Evolutionary conservation across 768 basidiomycete species (phyloP).

Genomic region (Lepiota brunneoincarnata): DNA sequence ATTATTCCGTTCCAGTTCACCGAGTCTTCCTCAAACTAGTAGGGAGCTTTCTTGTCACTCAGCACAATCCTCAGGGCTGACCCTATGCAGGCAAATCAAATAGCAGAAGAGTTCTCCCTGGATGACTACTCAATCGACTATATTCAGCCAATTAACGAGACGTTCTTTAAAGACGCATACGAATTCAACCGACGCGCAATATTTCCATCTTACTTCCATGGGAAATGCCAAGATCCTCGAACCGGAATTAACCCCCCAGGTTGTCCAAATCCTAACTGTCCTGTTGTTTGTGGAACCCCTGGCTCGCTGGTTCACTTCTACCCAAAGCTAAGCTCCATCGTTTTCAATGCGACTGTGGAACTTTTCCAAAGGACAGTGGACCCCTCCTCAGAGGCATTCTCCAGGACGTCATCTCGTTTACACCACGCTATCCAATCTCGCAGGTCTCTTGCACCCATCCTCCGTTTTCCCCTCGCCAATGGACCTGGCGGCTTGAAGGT

Average conservation of each 20-base stretch:
- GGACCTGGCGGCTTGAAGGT: neutral
- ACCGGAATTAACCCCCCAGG: conserved; percentile 59
- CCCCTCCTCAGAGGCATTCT: conserved; percentile 5
- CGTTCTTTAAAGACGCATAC: conserved; percentile 45
- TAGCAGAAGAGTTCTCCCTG: conserved; percentile 16
- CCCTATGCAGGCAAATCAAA: conserved; percentile 18
- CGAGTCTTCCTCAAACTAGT: conserved; percentile 41
- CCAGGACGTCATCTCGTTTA: conserved; percentile 9
- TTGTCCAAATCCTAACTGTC: conserved; percentile 79
- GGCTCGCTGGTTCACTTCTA: conserved; percentile 76
- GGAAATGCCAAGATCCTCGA: conserved; percentile 54
- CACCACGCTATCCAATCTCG: neutral
- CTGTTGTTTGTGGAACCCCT: conserved; percentile 79
- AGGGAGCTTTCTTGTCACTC: conserved; percentile 15
- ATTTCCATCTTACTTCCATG: conserved; percentile 72
- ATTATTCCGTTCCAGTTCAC: conserved; percentile 45
- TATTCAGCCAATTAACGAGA: conserved; percentile 43
- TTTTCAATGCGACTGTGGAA: conserved; percentile 38
- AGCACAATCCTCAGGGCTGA: neutral
- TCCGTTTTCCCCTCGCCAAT: neutral
- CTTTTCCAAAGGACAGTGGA: conserved; percentile 28
- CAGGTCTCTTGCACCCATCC: neutral
- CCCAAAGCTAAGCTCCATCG: conserved; percentile 43
- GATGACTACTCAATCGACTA: conserved; percentile 21
- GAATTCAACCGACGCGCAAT: conserved; percentile 49